Conservation (phyloP, 2,329 filamentous ascomycete species). For the Fusarium buxicola region DNA sequence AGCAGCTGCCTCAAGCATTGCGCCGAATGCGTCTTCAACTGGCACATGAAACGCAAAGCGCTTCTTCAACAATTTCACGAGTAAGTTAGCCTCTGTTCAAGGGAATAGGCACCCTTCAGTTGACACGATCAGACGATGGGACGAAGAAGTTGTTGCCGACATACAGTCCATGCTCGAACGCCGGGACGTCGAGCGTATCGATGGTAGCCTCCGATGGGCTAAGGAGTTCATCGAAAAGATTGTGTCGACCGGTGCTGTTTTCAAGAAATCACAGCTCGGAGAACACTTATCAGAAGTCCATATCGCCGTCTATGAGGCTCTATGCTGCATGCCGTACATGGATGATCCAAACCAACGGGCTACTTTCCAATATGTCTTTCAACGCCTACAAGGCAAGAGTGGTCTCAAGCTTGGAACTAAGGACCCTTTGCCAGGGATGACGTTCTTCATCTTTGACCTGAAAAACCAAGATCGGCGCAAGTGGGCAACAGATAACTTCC, state of each 20-base stretch:
- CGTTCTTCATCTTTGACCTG: constrained; percentile 79
- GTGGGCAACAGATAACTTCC: constrained; percentile 56
- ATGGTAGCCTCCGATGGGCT: constrained; percentile 68
- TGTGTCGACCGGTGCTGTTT: constrained; percentile 58
- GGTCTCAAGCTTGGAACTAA: constrained; percentile 80
- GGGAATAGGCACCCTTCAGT: background rate
- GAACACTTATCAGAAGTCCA: constrained; percentile 69
- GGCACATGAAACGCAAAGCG: constrained; percentile 75
- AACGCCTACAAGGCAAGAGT: constrained; percentile 76
- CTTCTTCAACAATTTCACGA: constrained; percentile 72
- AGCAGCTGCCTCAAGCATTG: constrained; percentile 71
- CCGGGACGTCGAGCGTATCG: constrained; percentile 72
- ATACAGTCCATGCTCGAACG: constrained; percentile 69
- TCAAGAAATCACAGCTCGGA: constrained; percentile 61
- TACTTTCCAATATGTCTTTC: constrained; percentile 85
- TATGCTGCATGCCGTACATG: constrained; percentile 87
- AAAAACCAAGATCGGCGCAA: constrained; percentile 66
- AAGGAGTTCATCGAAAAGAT: constrained; percentile 65
- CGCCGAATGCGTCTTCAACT: constrained; percentile 77
- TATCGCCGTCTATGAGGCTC: constrained; percentile 85
- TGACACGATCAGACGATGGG: constrained; percentile 53
- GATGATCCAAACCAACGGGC: constrained; percentile 61
- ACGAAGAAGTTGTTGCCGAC: constrained; percentile 62
- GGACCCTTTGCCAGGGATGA: constrained; percentile 83
- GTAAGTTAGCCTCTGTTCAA: constrained; percentile 51